phyloP scores from a whole-genome alignment of 2,329 filamentous ascomycete species.

The Ceratocystis variospora region DNA sequence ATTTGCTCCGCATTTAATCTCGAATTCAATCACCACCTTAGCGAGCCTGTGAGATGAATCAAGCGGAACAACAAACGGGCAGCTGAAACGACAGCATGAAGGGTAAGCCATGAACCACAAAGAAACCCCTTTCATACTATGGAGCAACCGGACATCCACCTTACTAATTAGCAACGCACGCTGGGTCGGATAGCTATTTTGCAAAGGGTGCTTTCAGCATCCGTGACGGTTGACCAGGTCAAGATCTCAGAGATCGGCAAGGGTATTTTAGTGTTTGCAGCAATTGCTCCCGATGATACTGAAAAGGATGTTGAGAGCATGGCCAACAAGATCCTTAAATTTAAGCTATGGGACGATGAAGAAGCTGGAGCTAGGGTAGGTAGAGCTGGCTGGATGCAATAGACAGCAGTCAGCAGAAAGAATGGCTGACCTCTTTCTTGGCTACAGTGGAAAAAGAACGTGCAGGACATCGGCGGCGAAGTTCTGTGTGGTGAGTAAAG shows the following conservation, averaged over 20 bases:
- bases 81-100: no score
- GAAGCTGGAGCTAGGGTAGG: slow-evolving; percentile 47
- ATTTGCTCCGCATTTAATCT: no score
- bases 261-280: slow-evolving; percentile 81
- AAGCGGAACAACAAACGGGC: no score
- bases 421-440: background rate
- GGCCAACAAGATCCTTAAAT: slow-evolving; percentile 73
- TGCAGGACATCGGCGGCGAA: slow-evolving; percentile 79
- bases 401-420: background rate
- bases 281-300: slow-evolving; percentile 79
- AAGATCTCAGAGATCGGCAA: slow-evolving; percentile 82
- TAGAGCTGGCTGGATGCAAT: slow-evolving; percentile 13
- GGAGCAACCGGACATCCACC: background rate
- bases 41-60: no score
- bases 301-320: slow-evolving; percentile 74
- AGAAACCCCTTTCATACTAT: no score
- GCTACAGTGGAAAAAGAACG: slow-evolving; percentile 72
- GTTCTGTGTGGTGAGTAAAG: slow-evolving; percentile 66
- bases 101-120: no score
- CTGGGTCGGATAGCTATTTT: slow-evolving; percentile 56
- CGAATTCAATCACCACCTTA: no score
- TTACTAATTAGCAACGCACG: background rate
- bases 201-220: slow-evolving; percentile 87
- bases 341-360: slow-evolving; percentile 84
- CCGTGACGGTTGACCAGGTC: slow-evolving; percentile 84